Evolutionary conservation across 441 rosid genomes (phyloP).

Genomic region (Arabidopsis lyrata): DNA sequence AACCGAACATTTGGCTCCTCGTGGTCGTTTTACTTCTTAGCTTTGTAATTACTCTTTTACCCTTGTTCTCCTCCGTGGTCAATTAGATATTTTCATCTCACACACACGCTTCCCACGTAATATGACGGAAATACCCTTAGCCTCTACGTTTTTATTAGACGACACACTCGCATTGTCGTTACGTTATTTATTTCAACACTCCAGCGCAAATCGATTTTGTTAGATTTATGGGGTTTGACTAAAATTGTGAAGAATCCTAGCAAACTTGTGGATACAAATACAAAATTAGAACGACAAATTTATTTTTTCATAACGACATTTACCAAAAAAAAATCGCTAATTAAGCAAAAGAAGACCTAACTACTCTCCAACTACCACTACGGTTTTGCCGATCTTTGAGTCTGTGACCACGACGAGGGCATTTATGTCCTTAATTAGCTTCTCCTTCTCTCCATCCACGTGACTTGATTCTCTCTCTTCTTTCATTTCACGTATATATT

Average conservation of each 20-base stretch:
- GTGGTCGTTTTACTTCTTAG: background rate
- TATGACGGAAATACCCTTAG: constrained; percentile 22
- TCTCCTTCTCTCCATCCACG: constrained; percentile 34
- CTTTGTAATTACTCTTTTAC: background rate
- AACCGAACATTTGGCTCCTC: constrained; percentile 63
- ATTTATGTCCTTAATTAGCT: background rate
- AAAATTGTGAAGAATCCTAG: constrained; percentile 7
- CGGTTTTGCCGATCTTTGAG: constrained; percentile 30
- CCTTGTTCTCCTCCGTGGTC: constrained; percentile 23
- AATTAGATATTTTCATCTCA: constrained; percentile 29
- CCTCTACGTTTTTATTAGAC: background rate
- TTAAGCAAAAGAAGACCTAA: constrained; percentile 29
- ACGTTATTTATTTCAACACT: constrained; percentile 7
- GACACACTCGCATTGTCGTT: background rate
- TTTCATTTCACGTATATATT: constrained; percentile 19
- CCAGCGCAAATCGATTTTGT: constrained; percentile 27
- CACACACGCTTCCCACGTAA: background rate
- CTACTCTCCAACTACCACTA: constrained; percentile 46
- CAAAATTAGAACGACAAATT: background rate
- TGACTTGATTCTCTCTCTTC: constrained; percentile 38
- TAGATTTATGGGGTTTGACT: constrained; percentile 37
- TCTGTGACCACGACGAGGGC: constrained; percentile 22
- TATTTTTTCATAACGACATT: constrained; percentile 37
- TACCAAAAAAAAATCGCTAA: constrained; percentile 30
- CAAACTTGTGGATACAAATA: constrained; percentile 24